Conservation (phyloP, 140 eudicot species). For the Anethum foeniculum region DNA sequence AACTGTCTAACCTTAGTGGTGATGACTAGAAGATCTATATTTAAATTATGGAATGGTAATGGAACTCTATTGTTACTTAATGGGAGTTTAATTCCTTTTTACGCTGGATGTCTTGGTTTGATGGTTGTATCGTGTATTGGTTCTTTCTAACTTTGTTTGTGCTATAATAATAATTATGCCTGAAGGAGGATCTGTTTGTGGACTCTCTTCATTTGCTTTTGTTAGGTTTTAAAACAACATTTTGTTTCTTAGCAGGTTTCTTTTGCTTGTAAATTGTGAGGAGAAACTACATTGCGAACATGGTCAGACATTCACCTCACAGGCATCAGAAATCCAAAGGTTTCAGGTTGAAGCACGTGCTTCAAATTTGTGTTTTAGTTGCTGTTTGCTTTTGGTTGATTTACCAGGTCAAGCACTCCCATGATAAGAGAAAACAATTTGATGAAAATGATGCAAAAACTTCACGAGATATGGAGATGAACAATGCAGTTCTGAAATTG, state of each 20-base stretch:
- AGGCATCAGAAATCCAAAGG: constrained; percentile 70
- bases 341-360: constrained; percentile 44
- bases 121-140: neutral
- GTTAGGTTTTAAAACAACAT: neutral
- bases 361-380: constrained; percentile 60
- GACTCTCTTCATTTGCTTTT: neutral
- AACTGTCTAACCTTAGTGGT: neutral
- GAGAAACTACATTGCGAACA: constrained; percentile 4
- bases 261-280: neutral
- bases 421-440: constrained; percentile 59
- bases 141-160: neutral
- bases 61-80: neutral
- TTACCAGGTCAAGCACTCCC: constrained; percentile 84
- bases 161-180: neutral
- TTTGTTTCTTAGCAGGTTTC: constrained; percentile 5
- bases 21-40: neutral
- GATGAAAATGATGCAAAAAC: constrained; percentile 34
- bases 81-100: neutral
- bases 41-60: neutral
- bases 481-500: constrained; percentile 31
- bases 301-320: constrained; percentile 65
- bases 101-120: neutral
- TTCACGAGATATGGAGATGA: constrained; percentile 16
- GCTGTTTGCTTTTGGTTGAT: constrained; percentile 81
- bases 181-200: neutral